Evolutionary conservation across 345 rosid species (phyloP), one percentile per base, ranked within the genome.

Genomic region (Streptanthus diversifolius): DNA sequence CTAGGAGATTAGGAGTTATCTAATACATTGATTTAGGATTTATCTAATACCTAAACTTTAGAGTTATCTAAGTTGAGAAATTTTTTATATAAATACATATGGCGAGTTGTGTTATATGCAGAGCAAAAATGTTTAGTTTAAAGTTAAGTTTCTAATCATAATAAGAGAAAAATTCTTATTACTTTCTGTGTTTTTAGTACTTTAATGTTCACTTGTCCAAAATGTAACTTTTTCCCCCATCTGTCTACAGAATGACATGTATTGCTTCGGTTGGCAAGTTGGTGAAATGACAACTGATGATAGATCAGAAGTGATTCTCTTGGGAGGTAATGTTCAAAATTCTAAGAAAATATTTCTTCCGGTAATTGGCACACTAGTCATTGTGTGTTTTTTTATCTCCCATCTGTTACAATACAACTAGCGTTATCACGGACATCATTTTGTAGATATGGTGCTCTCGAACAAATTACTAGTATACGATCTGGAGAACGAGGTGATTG

Each of bases 261-360:
- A 87, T 85, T 93, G 98, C 75, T 67, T 93, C 9, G 98, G 98
- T 74, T 93, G 96, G 96, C 86, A 84, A 76, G 82, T 71, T 21
- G 80, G 90, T 43, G 86, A 81, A 40, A 8, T 81, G 80, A 85
- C 85, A 73, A 80, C 87, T 58, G 82, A 72, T 71, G 89, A 87
- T 41, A 85, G 90, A 41, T 70, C 64, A 69, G 87, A 83, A 40
- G 70, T 88, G 76, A 82, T 85, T 72, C 89, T 93, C 63, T 79
- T 93, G 71, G 98, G 97, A 87, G 96, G 97, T 89, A 86, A 63
- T 1, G 54, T 32, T 45, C 39, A 32, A 65, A 72, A 1, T 25
- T 29, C 7, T 32, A 25, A 13, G 4, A 14, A 21, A 40, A 29
- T 51, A 55, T 29, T 41, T 17, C 32, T 14, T 43, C 58, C 22